phyloP scores from a whole-genome alignment of 495 filamentous ascomycete species.

The Talaromyces thailandensis region DNA sequence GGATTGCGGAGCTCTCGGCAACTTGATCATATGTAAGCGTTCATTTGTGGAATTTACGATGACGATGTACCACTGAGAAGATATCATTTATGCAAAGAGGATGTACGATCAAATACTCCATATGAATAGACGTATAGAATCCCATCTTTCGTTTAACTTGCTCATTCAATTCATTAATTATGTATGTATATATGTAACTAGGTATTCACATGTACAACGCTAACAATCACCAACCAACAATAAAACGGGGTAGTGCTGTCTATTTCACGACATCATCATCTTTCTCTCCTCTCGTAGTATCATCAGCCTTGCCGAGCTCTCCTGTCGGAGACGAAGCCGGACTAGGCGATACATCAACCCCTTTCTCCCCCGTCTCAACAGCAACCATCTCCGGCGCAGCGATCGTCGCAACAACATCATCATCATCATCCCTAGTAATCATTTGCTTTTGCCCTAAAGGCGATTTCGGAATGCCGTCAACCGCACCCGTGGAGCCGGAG shows the following conservation, averaged over 20 bases:
- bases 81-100: neutral
- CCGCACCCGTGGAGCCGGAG: neutral
- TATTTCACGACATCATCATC: neutral
- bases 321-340: neutral
- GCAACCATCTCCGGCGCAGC: neutral
- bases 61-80: neutral
- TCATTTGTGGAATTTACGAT: neutral
- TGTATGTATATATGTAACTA: neutral
- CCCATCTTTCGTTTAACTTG: neutral
- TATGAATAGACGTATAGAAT: neutral
- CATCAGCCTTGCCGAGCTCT: neutral
- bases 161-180: neutral
- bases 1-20: conserved; percentile 69
- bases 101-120: neutral
- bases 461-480: neutral
- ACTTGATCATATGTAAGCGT: neutral
- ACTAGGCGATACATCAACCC: neutral
- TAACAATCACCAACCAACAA: neutral
- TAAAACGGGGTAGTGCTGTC: neutral
- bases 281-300: neutral
- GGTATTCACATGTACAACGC: neutral
- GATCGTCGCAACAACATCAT: neutral
- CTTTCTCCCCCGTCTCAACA: neutral
- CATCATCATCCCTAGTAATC: neutral
- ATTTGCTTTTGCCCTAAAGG: neutral